These are phyloP conservation scores for Quercus aquifolioides DNA, from an alignment of 306 rosid genomes.

Conservation along the genomic window DNA sequence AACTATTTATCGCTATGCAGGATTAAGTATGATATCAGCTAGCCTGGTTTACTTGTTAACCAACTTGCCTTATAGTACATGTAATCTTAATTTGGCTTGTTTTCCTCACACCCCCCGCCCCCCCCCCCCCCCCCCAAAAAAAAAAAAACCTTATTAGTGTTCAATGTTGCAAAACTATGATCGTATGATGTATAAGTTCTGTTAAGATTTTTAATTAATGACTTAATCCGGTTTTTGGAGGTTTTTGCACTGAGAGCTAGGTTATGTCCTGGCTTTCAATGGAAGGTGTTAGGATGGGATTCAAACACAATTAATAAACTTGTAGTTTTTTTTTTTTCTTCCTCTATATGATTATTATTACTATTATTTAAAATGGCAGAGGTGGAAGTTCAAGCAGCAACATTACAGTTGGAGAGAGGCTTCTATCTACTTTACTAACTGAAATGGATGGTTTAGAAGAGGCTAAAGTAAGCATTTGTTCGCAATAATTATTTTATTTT, in stretches of 20 bases:
- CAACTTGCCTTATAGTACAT: not conserved
- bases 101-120: too few species aligned
- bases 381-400: slow-evolving; percentile 76
- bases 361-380: slow-evolving; percentile 38
- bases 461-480: slow-evolving; percentile 57
- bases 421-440: slow-evolving; percentile 81
- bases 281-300: not conserved
- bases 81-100: not conserved
- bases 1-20: not conserved
- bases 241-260: not conserved
- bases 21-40: not conserved
- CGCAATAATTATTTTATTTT: slow-evolving; percentile 8
- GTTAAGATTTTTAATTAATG: not conserved
- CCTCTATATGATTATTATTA: not conserved
- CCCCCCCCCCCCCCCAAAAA: too few species aligned
- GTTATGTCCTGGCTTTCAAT: not conserved
- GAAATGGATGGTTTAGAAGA: slow-evolving; percentile 98
- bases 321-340: not conserved
- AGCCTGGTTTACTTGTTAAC: not conserved
- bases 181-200: not conserved
- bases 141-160: not conserved
- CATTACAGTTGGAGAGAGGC: slow-evolving; percentile 73
- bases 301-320: not conserved
- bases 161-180: not conserved
- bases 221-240: not conserved